Percentiles rank a stretch among this genome's conserved stretches.
phyloP scores from a whole-genome alignment of 805 yeast species.

The Lipomyces sp. region DNA sequence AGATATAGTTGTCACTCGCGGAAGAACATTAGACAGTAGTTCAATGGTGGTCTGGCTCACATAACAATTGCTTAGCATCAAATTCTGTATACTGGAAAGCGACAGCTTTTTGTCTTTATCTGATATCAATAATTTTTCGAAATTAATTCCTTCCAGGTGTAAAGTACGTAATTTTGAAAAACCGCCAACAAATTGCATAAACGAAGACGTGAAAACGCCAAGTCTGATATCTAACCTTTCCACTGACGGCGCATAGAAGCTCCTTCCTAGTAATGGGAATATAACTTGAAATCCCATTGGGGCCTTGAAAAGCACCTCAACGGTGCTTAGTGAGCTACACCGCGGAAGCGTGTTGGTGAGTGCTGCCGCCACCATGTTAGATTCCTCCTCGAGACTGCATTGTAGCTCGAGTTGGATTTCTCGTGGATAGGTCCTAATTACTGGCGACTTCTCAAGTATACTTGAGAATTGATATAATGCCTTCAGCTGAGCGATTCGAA shows the following conservation, averaged over 20 bases:
- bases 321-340: slow-evolving; percentile 15
- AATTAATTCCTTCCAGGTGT: slow-evolving; percentile 18
- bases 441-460: slow-evolving; percentile 21
- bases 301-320: slow-evolving; percentile 22
- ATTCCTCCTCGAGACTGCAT: slow-evolving; percentile 34
- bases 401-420: slow-evolving; percentile 22
- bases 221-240: slow-evolving; percentile 16
- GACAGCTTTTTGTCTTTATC: slow-evolving; percentile 14
- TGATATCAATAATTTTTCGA: slow-evolving; percentile 13
- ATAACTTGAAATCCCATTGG: slow-evolving; percentile 36
- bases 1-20: slow-evolving; percentile 16
- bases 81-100: slow-evolving; percentile 10
- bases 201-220: slow-evolving; percentile 26
- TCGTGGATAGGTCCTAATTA: slow-evolving; percentile 8
- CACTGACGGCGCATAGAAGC: slow-evolving; percentile 24
- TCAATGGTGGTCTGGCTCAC: slow-evolving; percentile 15
- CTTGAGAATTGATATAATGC: slow-evolving; percentile 19
- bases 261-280: slow-evolving; percentile 21
- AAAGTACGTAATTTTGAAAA: slow-evolving; percentile 21
- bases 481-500: slow-evolving; percentile 21
- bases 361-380: slow-evolving; percentile 36
- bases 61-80: slow-evolving; percentile 20
- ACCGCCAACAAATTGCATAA: slow-evolving; percentile 23
- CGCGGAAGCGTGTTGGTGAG: slow-evolving; percentile 20
- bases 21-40: slow-evolving; percentile 15